Conservation (phyloP, 2,329 filamentous ascomycete species). For the Rachicladosporium sp. region DNA sequence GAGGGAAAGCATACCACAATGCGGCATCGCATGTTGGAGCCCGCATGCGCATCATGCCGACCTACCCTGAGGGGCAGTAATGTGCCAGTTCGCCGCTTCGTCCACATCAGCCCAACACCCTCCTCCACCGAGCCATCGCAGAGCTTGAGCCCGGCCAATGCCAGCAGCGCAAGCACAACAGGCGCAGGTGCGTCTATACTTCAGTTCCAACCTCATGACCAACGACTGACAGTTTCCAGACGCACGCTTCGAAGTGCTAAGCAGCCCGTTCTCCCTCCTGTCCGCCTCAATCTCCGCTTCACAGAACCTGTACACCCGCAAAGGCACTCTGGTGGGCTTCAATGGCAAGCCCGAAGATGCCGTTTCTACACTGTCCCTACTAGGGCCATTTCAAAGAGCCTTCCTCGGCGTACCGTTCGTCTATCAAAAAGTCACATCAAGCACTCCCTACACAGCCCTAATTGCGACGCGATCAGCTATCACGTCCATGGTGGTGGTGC, state of each 20-base stretch:
- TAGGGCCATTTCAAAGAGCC: constrained; percentile 71
- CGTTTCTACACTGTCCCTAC: constrained; percentile 75
- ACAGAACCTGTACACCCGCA: constrained; percentile 81
- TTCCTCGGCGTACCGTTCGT: constrained; percentile 82
- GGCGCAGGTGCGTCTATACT: constrained; percentile 6
- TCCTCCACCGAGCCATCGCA: constrained; percentile 27
- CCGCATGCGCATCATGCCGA: constrained; percentile 17
- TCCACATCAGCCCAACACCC: constrained; percentile 35
- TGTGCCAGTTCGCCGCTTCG: constrained; percentile 19
- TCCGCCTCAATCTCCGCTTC: constrained; percentile 88
- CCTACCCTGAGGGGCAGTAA: constrained; percentile 6
- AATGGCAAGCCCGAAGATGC: constrained; percentile 85
- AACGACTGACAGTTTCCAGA: constrained; percentile 42
- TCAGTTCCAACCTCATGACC: neutral
- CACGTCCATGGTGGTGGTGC: constrained; percentile 76
- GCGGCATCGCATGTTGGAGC: constrained; percentile 19
- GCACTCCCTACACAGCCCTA: constrained; percentile 74
- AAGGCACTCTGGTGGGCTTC: constrained; percentile 80
- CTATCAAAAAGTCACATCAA: constrained; percentile 80
- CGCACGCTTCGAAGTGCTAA: constrained; percentile 87
- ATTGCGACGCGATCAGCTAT: constrained; percentile 78
- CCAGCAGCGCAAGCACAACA: constrained; percentile 8
- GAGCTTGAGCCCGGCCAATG: constrained; percentile 21
- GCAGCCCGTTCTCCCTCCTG: constrained; percentile 82
- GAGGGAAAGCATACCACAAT: constrained; percentile 8